Base-by-base conservation (phyloP, 2,329 filamentous ascomycete genomes). In the Colletotrichum cordylinicola region DNA sequence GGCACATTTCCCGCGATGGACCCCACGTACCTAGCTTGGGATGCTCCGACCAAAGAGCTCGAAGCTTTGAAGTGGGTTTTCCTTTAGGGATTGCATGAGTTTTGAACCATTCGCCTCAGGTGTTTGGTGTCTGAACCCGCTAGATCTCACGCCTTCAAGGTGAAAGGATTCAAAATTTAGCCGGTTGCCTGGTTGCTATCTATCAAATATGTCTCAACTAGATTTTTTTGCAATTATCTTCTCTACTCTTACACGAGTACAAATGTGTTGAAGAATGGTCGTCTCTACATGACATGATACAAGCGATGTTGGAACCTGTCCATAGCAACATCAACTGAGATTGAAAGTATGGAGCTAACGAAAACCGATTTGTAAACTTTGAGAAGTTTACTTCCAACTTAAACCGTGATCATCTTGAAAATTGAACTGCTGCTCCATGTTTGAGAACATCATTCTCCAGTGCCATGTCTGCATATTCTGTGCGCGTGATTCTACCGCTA, bases 31-130 rank as follows among this genome's bases (percentile, higher is more conserved):
- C n/a, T 21, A 21, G 12, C n/a, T 52, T 52, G 43, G 6, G 43
- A 52, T 52, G n/a, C 43, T 52, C 12, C 43, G 2, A 52, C 43
- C 21, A 13, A 52, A 9, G 21, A 24, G 12, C n/a, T 52, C 10
- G n/a, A 24, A 21, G 12, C 10, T 21, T 52, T 21, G n/a, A 24
- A n/a, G 43, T 48, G n/a, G 43, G 6, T 52, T 21, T 52, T 48
- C 4, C 0, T 52, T 4, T 0, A 52, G 43, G 2, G 10, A 21
- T 52, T 2, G 12, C 1, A 6, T 52, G 12, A 21, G n/a, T 52
- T 52, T 24, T 13, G 0, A 21, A 52, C 12, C 10, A 8, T 52
- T 52, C 13, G 0, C 43, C n/a, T 52, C 43, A 0, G 0, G 43
- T 4, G 21, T 24, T 13, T n/a, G 2, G 6, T 21, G 10, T 52